Evolutionary conservation across 106 monocot genomes (phyloP), one percentile per base, ranked within the genome.

Genomic region (Apostasia ramifera): DNA sequence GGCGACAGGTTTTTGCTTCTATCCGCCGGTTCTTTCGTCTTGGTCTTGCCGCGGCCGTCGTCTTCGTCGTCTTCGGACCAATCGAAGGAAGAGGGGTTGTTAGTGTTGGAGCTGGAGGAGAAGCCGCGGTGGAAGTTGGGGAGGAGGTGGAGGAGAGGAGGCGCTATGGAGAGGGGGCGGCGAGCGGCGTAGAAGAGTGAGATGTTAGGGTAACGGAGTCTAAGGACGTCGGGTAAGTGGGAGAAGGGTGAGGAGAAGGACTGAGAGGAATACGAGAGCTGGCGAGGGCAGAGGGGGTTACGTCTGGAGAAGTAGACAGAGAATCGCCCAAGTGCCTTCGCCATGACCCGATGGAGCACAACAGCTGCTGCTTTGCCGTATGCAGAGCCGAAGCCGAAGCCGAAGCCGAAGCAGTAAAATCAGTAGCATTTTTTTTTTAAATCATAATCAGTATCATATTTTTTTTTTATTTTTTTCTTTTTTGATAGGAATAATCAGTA

Each of bases 51-150:
- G 6, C 8, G 37, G 50, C 37, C 14, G 53, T 11, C 55, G 63
- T 48, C 39, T 13, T 80, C 77, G 2, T 71, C 77, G 60, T 88
- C 88, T 71, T 82, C 82, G 56, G 98, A 99, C 93, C 93, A 99
- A 73, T 90, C 87, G 83, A 99, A 99, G 78, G 98, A 83, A 76
- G 87, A 72, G 53, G 85, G 60, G 71, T 73, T 75, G 90, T 98
- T 98, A 72, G 89, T 98, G 71, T 76, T 44, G 55, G 73, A 40
- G 43, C 55, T 15, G 74, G 76, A 66, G 48, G 80, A 46, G 59
- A 65, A 37, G 71, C 52, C 41, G 50, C 38, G 1, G 68, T 47
- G 66, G 82, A 68, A 40, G 70, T n/a, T 11, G 78, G 40, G 73
- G 70, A 14, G 71, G 68, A 48, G 62, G 56, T 63, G 73, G 50